Evolutionary conservation across 2,329 filamentous ascomycete genomes (phyloP).

Genomic region (Chaetomiaceae sp.): DNA sequence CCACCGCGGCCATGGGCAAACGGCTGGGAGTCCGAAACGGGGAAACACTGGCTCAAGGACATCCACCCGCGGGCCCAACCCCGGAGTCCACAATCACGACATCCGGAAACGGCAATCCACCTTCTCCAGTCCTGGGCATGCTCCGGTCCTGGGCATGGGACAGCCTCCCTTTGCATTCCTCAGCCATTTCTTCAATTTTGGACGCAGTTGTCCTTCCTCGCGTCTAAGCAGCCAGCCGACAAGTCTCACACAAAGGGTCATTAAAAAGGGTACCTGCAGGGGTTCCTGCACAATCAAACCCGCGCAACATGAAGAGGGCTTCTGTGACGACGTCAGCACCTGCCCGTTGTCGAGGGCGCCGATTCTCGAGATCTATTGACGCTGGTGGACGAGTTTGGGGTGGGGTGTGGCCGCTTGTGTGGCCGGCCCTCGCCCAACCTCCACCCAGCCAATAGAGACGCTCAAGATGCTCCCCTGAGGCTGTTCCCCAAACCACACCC

Average conservation of each 20-base stretch:
- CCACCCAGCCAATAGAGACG: slow-evolving; percentile 23
- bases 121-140: too few relatives aligned
- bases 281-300: neutral
- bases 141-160: too few relatives aligned
- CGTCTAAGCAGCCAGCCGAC: neutral
- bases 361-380: slow-evolving; percentile 1
- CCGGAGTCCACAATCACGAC: too few relatives aligned
- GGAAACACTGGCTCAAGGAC: too few relatives aligned
- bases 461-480: slow-evolving; percentile 20
- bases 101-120: too few relatives aligned
- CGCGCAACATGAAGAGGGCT: neutral
- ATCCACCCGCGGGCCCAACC: too few relatives aligned
- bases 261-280: neutral
- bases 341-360: neutral
- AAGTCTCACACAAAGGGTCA: neutral
- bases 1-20: too few relatives aligned
- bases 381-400: neutral
- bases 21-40: too few relatives aligned
- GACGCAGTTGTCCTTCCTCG: neutral
- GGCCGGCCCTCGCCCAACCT: slow-evolving; percentile 12
- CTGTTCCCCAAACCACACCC: slow-evolving; percentile 24
- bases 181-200: neutral
- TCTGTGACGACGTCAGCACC: neutral
- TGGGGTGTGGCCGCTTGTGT: slow-evolving; percentile 8
- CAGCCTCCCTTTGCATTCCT: too few relatives aligned